Evolutionary conservation across 495 filamentous ascomycete species (phyloP), one percentile per base, ranked within the genome.

Genomic region (Viridothelium virens): DNA sequence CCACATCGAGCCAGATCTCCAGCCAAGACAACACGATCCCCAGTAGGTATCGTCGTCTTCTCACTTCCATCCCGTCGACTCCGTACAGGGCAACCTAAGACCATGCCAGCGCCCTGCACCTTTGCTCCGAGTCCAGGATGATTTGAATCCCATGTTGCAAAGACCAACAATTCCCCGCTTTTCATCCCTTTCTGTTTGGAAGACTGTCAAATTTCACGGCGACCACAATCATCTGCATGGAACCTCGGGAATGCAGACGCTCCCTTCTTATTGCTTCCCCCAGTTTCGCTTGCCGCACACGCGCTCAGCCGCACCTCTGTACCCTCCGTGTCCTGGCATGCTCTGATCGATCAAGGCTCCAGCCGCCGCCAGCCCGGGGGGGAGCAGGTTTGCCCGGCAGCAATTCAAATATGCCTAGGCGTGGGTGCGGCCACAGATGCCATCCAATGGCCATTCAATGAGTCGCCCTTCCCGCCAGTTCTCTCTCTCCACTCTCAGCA

Each of bases 291-390:
- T 59, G 53, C 11, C 14, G 53, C 53, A 59, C 18, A 34, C 6
- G 41, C 25, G 48, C 48, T 59, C 53, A 59, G 53, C 53, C 53
- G 53, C 53, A 36, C 53, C 53, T 9, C 53, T 9, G 2, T 5
- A 2, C 53, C 31, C 25, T 59, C 53, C 25, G 7, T 4, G 11
- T 10, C 53, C 18, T 53, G 48, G 41, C 14, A 44, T 44, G 41
- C 41, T 44, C 41, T 25, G 25, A 53, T 53, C 48, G 48, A 53
- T 53, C 48, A 53, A 59, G 53, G 53, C 53, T 59, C 31, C 53
- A 59, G 31, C n/a, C 25, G 25, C 25, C 25, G 25, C 25, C 25
- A 25, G 25, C 25, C 25, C 25, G 25, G 25, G 25, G 53, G 7
- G 33, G 53, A 14, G 11, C 25, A 18, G 36, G 53, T 59, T 59